A percentile compares a stretch with the other conserved stretches of the same genome.
phyloP scores from a whole-genome alignment of 306 rosid species.

The Comarum palustre region DNA sequence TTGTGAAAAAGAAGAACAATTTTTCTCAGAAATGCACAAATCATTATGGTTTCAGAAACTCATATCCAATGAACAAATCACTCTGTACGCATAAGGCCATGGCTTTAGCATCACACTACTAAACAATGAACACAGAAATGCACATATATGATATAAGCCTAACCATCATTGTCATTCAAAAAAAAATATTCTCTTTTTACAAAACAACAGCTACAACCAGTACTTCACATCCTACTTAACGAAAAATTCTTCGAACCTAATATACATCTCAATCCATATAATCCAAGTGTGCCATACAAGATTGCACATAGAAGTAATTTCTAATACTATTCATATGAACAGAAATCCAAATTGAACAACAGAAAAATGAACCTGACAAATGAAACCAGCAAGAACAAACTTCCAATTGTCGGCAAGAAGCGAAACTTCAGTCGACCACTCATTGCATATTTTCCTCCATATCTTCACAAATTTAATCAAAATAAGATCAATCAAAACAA shows the following conservation, averaged over 20 bases:
- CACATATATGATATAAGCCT: background rate
- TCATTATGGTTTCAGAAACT: background rate
- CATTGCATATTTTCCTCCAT: conserved; percentile 77
- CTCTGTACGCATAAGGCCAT: background rate
- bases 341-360: background rate
- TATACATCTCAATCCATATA: background rate
- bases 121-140: background rate
- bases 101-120: background rate
- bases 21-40: too few relatives aligned
- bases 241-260: background rate
- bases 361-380: conserved; percentile 52
- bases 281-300: background rate
- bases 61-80: background rate
- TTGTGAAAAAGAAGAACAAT: too few relatives aligned
- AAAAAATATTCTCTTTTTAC: background rate
- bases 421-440: conserved; percentile 51
- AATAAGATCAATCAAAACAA: background rate
- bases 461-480: conserved; percentile 38
- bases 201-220: background rate
- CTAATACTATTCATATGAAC: background rate
- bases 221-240: background rate
- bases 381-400: conserved; percentile 66
- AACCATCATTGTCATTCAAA: background rate
- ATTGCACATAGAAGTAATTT: background rate
- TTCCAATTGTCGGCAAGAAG: conserved; percentile 81